phyloP scores from a whole-genome alignment of 495 filamentous ascomycete species.

The Aspergillus baeticus region DNA sequence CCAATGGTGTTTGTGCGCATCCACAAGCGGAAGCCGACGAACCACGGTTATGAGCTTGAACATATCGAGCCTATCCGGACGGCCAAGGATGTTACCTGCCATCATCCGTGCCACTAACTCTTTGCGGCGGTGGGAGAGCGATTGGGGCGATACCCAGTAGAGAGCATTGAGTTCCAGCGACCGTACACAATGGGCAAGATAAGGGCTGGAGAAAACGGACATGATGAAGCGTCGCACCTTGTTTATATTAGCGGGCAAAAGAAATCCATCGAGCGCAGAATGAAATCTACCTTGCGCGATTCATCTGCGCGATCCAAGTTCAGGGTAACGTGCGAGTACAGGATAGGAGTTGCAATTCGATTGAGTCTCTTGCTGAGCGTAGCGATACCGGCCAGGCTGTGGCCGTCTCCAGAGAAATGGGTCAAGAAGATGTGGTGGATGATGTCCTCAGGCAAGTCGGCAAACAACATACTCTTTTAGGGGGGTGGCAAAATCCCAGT shows the following conservation, averaged over 20 bases:
- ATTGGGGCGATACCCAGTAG: slow-evolving; percentile 1
- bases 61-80: slow-evolving; percentile 7
- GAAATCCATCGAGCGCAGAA: background rate
- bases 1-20: slow-evolving; percentile 2
- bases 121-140: background rate
- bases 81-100: background rate
- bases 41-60: slow-evolving; percentile 5
- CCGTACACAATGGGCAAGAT: slow-evolving; percentile 2
- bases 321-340: slow-evolving; percentile 3
- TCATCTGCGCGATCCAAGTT: background rate
- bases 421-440: background rate
- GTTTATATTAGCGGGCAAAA: background rate
- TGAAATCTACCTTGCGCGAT: slow-evolving; percentile 5
- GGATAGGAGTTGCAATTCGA: slow-evolving; percentile 2
- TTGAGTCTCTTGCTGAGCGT: slow-evolving; percentile 3
- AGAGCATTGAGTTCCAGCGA: slow-evolving; percentile 6
- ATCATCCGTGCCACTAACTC: background rate
- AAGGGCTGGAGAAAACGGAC: slow-evolving; percentile 6
- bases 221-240: slow-evolving; percentile 7
- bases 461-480: slow-evolving; percentile 6
- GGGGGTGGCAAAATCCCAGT: background rate
- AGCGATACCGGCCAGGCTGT: background rate
- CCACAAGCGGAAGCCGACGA: slow-evolving; percentile 1
- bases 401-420: background rate
- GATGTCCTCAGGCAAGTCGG: slow-evolving; percentile 5